phyloP scores from a whole-genome alignment of 78 protist genomes.

The Cyanophora paradoxa region DNA sequence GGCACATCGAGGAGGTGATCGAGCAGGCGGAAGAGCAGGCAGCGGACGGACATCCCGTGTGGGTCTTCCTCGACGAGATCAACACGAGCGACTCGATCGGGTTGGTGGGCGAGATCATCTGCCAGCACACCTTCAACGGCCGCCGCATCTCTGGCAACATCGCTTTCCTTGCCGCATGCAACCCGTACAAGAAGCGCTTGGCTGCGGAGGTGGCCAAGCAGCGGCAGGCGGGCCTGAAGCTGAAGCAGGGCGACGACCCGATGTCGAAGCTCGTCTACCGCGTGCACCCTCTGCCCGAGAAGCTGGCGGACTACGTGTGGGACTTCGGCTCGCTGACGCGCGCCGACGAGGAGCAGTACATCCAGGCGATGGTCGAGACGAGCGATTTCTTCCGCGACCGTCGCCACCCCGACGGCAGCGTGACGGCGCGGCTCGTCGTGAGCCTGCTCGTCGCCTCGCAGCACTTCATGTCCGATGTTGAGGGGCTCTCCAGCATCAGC shows the following conservation, averaged over 20 bases:
- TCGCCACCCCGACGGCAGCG: not conserved
- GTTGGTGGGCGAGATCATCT: conserved; percentile 35
- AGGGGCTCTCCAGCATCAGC: not conserved
- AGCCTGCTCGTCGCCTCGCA: not conserved
- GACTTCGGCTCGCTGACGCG: conserved; percentile 45
- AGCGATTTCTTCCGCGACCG: not conserved
- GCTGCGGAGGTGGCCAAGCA: not conserved
- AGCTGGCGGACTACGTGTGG: conserved; percentile 29
- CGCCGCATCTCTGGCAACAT: conserved; percentile 1
- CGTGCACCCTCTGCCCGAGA: no score
- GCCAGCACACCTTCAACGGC: conserved; percentile 19
- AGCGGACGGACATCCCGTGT: not conserved
- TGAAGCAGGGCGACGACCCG: conserved; percentile 1
- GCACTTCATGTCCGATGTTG: conserved; percentile 1
- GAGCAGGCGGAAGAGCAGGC: not conserved
- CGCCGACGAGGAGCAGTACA: conserved; percentile 23
- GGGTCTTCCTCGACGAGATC: conserved; percentile 59
- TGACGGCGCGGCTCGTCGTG: not conserved
- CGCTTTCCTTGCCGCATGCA: conserved; percentile 48
- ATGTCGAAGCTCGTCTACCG: conserved; percentile 42
- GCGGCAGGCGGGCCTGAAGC: not conserved
- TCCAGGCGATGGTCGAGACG: conserved; percentile 20
- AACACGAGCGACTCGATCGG: conserved; percentile 51
- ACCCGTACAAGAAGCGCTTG: conserved; percentile 50
- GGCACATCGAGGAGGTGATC: conserved; percentile 9